Evolutionary conservation across 306 rosid species (phyloP).

Genomic region (Pachyrhizus erosus): DNA sequence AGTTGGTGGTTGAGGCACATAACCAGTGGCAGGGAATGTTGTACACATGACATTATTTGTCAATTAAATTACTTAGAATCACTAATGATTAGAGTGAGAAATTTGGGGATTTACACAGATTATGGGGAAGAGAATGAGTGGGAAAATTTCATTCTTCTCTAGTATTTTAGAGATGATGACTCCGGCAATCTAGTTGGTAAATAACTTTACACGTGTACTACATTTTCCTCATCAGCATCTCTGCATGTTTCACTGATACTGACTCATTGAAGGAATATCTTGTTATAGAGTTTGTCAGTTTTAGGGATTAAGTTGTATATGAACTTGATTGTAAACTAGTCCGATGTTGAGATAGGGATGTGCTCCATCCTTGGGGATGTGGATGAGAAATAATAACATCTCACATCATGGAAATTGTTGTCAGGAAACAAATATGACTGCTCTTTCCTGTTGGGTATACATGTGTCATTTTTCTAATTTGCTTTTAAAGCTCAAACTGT

Average conservation of each 20-base stretch:
- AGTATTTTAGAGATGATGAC: too few species aligned
- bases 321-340: background rate
- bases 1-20: background rate
- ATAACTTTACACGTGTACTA: too few species aligned
- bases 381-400: conserved; percentile 2
- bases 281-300: background rate
- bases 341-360: background rate
- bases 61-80: background rate
- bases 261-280: too few species aligned
- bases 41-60: background rate
- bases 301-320: background rate
- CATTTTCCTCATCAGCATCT: too few species aligned
- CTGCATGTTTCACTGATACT: too few species aligned
- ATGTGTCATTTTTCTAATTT: conserved; percentile 3
- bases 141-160: too few species aligned
- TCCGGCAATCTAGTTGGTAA: too few species aligned
- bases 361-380: background rate
- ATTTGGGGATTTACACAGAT: too few species aligned
- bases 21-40: background rate
- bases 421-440: background rate
- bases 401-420: conserved; percentile 7
- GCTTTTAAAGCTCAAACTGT: conserved; percentile 19
- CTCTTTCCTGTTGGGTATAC: background rate
- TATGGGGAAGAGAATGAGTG: too few species aligned
- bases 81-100: background rate